These are phyloP conservation scores for Phialophora verrucosa DNA, from an alignment of 2,329 filamentous ascomycete species.

Conservation along the genomic window DNA sequence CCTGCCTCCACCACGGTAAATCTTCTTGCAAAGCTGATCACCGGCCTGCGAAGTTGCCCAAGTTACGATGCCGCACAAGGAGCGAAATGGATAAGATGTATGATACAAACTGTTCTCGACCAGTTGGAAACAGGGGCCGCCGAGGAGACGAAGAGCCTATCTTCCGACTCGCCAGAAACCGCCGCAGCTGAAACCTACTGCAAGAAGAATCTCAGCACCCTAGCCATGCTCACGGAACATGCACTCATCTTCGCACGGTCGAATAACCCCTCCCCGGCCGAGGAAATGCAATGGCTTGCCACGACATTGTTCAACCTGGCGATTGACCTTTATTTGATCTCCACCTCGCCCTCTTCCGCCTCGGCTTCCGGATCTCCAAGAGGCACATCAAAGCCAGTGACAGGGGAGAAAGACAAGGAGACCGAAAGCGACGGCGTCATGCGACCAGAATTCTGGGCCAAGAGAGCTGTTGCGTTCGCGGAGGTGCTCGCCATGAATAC, in stretches of 20 bases:
- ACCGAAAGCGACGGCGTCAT: constrained; percentile 1
- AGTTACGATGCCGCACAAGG: constrained; percentile 64
- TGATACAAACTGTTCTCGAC: constrained; percentile 71
- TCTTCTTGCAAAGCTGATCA: constrained; percentile 66
- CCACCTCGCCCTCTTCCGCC: not conserved
- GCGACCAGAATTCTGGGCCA: constrained; percentile 50
- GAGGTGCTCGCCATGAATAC: constrained; percentile 30
- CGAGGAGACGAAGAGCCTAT: not conserved
- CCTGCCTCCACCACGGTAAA: constrained; percentile 39
- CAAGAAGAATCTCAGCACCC: constrained; percentile 36
- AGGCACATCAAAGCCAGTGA: not conserved
- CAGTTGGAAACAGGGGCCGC: constrained; percentile 39
- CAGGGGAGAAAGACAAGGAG: not conserved
- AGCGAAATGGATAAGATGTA: constrained; percentile 77
- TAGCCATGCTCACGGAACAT: constrained; percentile 47
- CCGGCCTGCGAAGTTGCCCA: constrained; percentile 66
- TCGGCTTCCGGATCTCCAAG: not conserved
- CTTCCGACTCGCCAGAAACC: not conserved
- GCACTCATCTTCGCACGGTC: constrained; percentile 40
- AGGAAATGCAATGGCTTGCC: constrained; percentile 65
- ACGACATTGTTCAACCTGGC: constrained; percentile 61
- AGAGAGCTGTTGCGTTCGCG: constrained; percentile 54
- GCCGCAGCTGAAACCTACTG: constrained; percentile 21
- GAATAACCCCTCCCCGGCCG: constrained; percentile 53
- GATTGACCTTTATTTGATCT: constrained; percentile 56